Evolutionary conservation across 179 eudicot species (phyloP).

Genomic region (Carnegiea gigantea): DNA sequence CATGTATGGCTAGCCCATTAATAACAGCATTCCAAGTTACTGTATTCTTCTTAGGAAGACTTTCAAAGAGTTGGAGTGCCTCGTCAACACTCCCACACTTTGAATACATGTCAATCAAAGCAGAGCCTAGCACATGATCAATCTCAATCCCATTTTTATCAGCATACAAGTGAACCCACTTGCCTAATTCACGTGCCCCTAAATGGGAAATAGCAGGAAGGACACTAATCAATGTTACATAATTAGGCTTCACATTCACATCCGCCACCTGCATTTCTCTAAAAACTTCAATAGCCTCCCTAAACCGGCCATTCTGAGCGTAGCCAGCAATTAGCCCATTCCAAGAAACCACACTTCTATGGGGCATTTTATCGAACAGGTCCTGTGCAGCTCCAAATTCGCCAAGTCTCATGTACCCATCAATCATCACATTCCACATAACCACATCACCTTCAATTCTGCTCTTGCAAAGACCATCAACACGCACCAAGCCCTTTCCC

Average conservation of each 20-base stretch:
- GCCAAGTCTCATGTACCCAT: slow-evolving; percentile 40
- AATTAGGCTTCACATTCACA: slow-evolving; percentile 32
- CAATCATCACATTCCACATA: slow-evolving; percentile 55
- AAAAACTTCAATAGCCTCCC: slow-evolving; percentile 44
- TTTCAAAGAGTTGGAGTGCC: slow-evolving; percentile 46
- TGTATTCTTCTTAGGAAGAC: slow-evolving; percentile 37
- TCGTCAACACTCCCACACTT: slow-evolving; percentile 55
- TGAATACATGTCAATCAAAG: slow-evolving; percentile 57
- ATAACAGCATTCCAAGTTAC: slow-evolving; percentile 59
- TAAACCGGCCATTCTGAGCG: slow-evolving; percentile 42
- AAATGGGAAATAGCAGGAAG: slow-evolving; percentile 50
- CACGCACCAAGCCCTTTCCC: background rate
- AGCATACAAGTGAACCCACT: slow-evolving; percentile 59
- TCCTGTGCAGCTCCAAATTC: slow-evolving; percentile 33
- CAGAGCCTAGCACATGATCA: slow-evolving; percentile 57
- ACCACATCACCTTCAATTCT: slow-evolving; percentile 38
- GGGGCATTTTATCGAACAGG: slow-evolving; percentile 46
- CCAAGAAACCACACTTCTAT: slow-evolving; percentile 49
- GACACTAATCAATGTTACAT: slow-evolving; percentile 49
- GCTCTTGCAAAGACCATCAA: slow-evolving; percentile 15
- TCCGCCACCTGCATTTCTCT: slow-evolving; percentile 43
- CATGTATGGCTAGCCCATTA: slow-evolving; percentile 51
- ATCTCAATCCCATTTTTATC: slow-evolving; percentile 39
- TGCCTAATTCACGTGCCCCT: slow-evolving; percentile 52
- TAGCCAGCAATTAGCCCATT: slow-evolving; percentile 53